Percentiles rank a stretch among this genome's conserved stretches.
Conservation (phyloP, 495 filamentous ascomycete genomes). For the Aspergillus diversus region DNA sequence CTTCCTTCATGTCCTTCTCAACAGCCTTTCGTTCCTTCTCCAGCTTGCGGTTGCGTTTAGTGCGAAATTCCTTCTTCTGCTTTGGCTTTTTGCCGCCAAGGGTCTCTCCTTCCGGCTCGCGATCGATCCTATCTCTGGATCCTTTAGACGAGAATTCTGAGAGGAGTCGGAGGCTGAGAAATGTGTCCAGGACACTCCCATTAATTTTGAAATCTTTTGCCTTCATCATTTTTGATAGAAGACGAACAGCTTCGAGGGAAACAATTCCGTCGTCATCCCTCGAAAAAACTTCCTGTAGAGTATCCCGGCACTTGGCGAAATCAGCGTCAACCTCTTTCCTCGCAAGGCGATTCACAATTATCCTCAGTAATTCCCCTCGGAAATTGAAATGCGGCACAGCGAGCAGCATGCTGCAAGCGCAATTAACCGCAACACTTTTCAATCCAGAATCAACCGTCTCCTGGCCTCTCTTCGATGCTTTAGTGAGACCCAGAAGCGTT, state of each 20-base stretch:
- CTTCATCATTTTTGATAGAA: slow-evolving; percentile 94
- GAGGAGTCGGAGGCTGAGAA: slow-evolving; percentile 85
- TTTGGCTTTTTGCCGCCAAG: slow-evolving; percentile 65
- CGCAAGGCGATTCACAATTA: slow-evolving; percentile 82
- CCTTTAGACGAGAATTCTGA: slow-evolving; percentile 83
- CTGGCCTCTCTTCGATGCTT: slow-evolving; percentile 42
- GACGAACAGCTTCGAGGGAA: slow-evolving; percentile 81
- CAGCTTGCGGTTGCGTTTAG: slow-evolving; percentile 74
- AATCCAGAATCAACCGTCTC: slow-evolving; percentile 46
- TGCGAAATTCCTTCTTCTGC: slow-evolving; percentile 73
- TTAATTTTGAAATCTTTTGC: slow-evolving; percentile 76
- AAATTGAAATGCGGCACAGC: slow-evolving; percentile 97
- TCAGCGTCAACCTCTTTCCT: slow-evolving; percentile 66
- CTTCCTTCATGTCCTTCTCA: slow-evolving; percentile 91
- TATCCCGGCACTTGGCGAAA: slow-evolving; percentile 76
- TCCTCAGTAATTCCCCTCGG: slow-evolving; percentile 80
- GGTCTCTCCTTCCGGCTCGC: slow-evolving; percentile 46
- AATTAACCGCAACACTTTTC: slow-evolving; percentile 76
- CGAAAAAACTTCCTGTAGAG: slow-evolving; percentile 79
- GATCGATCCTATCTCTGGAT: slow-evolving; percentile 73
- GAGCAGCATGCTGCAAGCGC: slow-evolving; percentile 76
- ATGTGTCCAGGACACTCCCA: slow-evolving; percentile 86
- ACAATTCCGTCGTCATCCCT: slow-evolving; percentile 86
- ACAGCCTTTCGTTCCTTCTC: slow-evolving; percentile 81
- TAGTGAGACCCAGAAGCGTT: slow-evolving; percentile 65